A percentile compares a stretch with the other conserved stretches of the same genome.
These are phyloP conservation scores for Moringa oleifera DNA, from an alignment of 345 rosid genomes.

Conservation along the genomic window DNA sequence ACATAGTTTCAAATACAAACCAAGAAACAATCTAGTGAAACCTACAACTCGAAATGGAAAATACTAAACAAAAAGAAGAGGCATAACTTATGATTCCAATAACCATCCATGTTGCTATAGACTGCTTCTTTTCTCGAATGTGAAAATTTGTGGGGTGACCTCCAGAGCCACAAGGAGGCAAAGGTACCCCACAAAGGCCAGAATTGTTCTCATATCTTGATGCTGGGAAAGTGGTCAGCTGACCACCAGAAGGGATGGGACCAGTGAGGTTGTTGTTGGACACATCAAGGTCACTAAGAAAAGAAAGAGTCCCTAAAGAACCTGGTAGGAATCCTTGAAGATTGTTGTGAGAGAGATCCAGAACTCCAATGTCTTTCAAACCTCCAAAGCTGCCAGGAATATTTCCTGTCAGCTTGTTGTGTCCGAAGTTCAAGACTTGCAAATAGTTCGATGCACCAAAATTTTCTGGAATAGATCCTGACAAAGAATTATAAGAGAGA, in stretches of 20 bases:
- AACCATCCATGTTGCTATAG: constrained; percentile 51
- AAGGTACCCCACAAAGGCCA: constrained; percentile 87
- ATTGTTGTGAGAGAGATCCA: constrained; percentile 84
- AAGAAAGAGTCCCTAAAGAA: constrained; percentile 65
- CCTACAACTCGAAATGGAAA: too few relatives aligned
- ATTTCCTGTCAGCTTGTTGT: constrained; percentile 58
- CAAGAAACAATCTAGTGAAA: too few relatives aligned
- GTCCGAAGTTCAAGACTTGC: constrained; percentile 92
- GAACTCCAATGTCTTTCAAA: constrained; percentile 69
- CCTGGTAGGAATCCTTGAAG: constrained; percentile 75
- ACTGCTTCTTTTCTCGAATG: constrained; percentile 33
- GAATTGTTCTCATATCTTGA: constrained; percentile 86
- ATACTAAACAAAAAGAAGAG: too few relatives aligned
- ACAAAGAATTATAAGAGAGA: constrained; percentile 65
- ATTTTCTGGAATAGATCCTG: constrained; percentile 62
- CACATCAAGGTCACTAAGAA: constrained; percentile 91
- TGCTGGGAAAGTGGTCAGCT: constrained; percentile 84
- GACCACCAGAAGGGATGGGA: constrained; percentile 85
- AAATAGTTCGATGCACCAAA: constrained; percentile 66
- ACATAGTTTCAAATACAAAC: too few relatives aligned
- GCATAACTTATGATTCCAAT: too few relatives aligned
- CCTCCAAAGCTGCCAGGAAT: constrained; percentile 83
- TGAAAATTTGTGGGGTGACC: constrained; percentile 15
- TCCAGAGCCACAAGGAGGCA: constrained; percentile 58
- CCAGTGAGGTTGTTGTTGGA: constrained; percentile 90